phyloP scores from a whole-genome alignment of 805 yeast genomes.

The Yarrowia keelungensis region DNA sequence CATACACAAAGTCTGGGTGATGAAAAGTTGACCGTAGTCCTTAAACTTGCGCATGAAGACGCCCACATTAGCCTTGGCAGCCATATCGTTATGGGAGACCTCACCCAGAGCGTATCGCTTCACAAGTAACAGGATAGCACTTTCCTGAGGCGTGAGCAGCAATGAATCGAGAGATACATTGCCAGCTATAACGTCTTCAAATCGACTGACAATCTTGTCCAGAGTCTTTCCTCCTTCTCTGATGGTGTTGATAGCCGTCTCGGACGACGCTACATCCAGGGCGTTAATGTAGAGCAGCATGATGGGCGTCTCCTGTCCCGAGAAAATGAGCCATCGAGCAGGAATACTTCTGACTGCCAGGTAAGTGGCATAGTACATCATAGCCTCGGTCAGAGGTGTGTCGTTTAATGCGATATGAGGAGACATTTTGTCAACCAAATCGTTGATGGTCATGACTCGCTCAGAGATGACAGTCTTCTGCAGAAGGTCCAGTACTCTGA shows the following conservation, averaged over 20 bases:
- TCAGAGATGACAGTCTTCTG: constrained; percentile 14
- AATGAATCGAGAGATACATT: background rate
- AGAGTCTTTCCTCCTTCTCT: constrained; percentile 10
- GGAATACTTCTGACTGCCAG: constrained; percentile 32
- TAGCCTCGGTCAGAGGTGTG: constrained; percentile 12
- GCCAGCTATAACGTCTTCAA: background rate
- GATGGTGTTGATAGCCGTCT: constrained; percentile 23
- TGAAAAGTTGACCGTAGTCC: constrained; percentile 4
- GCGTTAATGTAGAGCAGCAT: constrained; percentile 25
- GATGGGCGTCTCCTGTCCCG: constrained; percentile 7
- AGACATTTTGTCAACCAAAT: constrained; percentile 7
- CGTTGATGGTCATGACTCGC: constrained; percentile 33
- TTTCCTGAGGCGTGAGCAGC: constrained; percentile 1
- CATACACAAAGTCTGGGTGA: constrained; percentile 14
- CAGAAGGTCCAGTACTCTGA: constrained; percentile 2
- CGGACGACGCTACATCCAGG: constrained; percentile 4
- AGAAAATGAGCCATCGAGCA: constrained; percentile 19
- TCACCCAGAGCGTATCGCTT: constrained; percentile 44
- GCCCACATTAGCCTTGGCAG: constrained; percentile 40
- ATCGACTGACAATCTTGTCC: constrained; percentile 1
- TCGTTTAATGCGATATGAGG: constrained; percentile 6
- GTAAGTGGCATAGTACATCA: constrained; percentile 32
- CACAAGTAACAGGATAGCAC: constrained; percentile 28
- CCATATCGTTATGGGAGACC: constrained; percentile 40
- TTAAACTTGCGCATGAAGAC: constrained; percentile 13